Evolutionary conservation across 257 asterid genomes (phyloP), one percentile per base, ranked within the genome.

Genomic region (Leonotis leonurus): DNA sequence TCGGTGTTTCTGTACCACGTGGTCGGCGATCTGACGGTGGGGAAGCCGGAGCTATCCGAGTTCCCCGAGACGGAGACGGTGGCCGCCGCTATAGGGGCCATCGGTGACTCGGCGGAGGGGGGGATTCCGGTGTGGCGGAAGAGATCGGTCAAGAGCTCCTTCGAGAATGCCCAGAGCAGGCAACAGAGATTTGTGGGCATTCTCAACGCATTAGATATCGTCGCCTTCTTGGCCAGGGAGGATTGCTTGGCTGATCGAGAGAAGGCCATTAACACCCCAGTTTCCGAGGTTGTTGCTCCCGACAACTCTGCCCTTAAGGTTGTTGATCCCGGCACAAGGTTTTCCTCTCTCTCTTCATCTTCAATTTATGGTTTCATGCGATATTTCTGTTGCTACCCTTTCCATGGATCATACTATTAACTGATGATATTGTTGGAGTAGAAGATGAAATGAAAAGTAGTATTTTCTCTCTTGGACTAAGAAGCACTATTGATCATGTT

Each of bases 291-390:
- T 29, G 84, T 93, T 36, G 72, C 76, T 74, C 83, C 87, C 14
- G 74, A 80, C 64, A 72, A 56, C 75, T 74, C 94, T 53, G 80
- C 85, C 26, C 87, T 93, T 17, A 85, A 87, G 82, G 94, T 77
- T 69, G 89, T 93, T 60, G 96, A 93, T 80, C 97, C 99, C 6
- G 99, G 83, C 37, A 93, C 97, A 30, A 93, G 99, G 99, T 92
- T 62, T 0, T 30, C 8, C 43, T 37, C 33, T 53, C 29, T 1
- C 30, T 51, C 20, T 32, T 21, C 13, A 4, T 33, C 7, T 8
- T 32, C 14, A 1, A 3, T 18, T 45, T 27, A 27, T 27, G 33
- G 6, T 27, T 27, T 27, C n/a, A n/a, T n/a, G n/a, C n/a, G n/a
- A n/a, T n/a, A n/a, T n/a, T n/a, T n/a, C n/a, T n/a, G n/a, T n/a